Base-by-base conservation (phyloP, 73 alveolate genomes). In the Symbiodinium pilosum region DNA sequence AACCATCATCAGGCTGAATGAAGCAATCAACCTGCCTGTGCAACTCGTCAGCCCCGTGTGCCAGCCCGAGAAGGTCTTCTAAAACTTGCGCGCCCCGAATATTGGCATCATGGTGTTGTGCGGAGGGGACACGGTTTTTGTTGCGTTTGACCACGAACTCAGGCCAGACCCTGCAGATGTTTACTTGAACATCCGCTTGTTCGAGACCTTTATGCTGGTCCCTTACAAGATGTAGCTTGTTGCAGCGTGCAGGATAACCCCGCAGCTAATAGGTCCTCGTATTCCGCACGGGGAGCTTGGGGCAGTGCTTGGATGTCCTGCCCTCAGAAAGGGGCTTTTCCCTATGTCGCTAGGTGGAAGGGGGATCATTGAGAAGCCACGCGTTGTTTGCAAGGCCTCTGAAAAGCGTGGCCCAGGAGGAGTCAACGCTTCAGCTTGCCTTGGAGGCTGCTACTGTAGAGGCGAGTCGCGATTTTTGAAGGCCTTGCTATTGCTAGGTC, bases 211-310 rank as follows among this genome's bases (percentile, higher is more conserved):
- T 38, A 64, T 28, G 81, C 34, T 38, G 39, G 21, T 38, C 3
- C 2, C 81, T 64, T 32, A n/a, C 20, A 64, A 64, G 81, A 18
- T 64, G 81, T 21, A 3, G 30, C 0, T 38, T 24, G 32, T 16
- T 56, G 26, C 73, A 8, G 9, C 73, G 24, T 32, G 39, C 1
- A 26, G 30, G 39, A 64, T 12, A 20, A 24, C 8, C 39, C 7
- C 32, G 77, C 77, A 20, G 16, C 77, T 36, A 9, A 38, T 14
- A 64, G 81, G 81, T 64, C 81, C 38, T 64, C 81, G 24, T 64
- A 30, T 64, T 64, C 81, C 30, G 81, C 81, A 64, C 30, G 81
- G 81, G 81, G 81, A 28, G 39, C 81, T 64, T 64, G 81, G 81
- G 34, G 81, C 81, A 64, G 14, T n/a, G 39, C 81, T 26, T 64